Conservation (phyloP, 2,329 filamentous ascomycete species). For the Teratosphaeria zuluensis region DNA sequence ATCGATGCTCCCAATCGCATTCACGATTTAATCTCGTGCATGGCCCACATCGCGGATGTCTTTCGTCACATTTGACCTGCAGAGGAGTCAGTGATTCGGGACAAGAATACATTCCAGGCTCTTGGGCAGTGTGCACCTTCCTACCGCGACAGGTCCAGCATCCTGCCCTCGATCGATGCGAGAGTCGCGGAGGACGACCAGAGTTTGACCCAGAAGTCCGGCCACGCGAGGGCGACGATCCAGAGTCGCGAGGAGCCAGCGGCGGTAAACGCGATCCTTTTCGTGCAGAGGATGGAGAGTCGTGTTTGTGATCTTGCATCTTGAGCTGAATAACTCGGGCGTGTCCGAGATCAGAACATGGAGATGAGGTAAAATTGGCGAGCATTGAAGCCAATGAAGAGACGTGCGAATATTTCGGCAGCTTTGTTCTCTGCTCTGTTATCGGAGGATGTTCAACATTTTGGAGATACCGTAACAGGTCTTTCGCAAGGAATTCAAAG, state of each 20-base stretch:
- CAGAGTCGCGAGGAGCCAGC: slow-evolving; percentile 19
- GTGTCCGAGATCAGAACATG: slow-evolving; percentile 1
- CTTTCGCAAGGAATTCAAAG: neutral
- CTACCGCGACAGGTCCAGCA: slow-evolving; percentile 37
- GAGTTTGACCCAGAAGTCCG: slow-evolving; percentile 7
- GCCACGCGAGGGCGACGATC: slow-evolving; percentile 13
- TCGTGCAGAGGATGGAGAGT: slow-evolving; percentile 2
- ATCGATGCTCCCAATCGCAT: slow-evolving; percentile 49
- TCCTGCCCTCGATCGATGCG: slow-evolving; percentile 44
- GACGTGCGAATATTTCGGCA: slow-evolving; percentile 4
- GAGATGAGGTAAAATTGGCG: slow-evolving; percentile 3
- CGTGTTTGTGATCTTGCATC: slow-evolving; percentile 3
- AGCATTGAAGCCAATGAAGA: slow-evolving; percentile 1
- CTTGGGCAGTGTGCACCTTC: slow-evolving; percentile 17
- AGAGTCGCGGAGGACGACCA: slow-evolving; percentile 32
- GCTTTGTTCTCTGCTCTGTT: neutral
- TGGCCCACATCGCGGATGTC: slow-evolving; percentile 46
- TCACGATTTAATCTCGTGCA: slow-evolving; percentile 46
- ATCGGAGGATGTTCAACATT: neutral
- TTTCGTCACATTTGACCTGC: slow-evolving; percentile 49
- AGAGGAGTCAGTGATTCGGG: slow-evolving; percentile 3
- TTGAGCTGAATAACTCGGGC: neutral
- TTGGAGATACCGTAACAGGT: neutral
- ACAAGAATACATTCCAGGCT: neutral
- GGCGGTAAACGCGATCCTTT: slow-evolving; percentile 24